Base-by-base conservation (phyloP, 148 eudicot species). In the Rhododendron molle region DNA sequence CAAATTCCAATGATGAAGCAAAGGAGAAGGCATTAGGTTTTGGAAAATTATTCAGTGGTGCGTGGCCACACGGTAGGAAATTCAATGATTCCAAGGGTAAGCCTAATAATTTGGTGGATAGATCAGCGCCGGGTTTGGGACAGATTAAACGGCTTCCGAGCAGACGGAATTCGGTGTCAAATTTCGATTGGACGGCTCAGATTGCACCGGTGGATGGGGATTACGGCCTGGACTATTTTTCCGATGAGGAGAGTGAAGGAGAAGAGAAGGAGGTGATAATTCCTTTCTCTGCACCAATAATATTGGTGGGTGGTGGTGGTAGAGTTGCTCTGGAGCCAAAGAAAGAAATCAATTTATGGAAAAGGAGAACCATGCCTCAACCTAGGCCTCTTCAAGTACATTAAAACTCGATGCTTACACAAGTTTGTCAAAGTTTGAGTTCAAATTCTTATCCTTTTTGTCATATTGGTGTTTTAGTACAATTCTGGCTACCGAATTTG, bases 291-390 rank as follows among this genome's bases (percentile, higher is more conserved):
- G 95, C 93, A 10, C 98, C 96, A 3, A 87, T 96, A 2, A 87
- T 95, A 14, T 1, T 89, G 69, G 23, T 83, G 18, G 87, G 90
- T 9, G 90, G 91, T 47, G 69, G 67, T 40, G 44, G 49, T 1
- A 80, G 78, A 69, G 71, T 65, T 18, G 80, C 9, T 80, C 74
- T 86, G 82, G 89, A 91, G 90, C 93, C 95, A 62, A 97, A 87
- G 78, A 94, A 93, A 73, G 98, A 95, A 88, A 86, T 97, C 26
- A 95, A 95, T 90, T 81, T 97, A 86, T 97, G 99, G 99, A 94
- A 90, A 83, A 95, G 99, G 78, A 97, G 99, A 76, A 92, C 93
- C 65, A 89, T 90, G 90, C 84, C 90, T 83, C 93, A 90, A 85
- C 99, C 97, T 76, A 90, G 85, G 58, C 93, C 98, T 83, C 96